Conservation (phyloP, 257 asterid species). For the Nicotiana sylvestris region DNA sequence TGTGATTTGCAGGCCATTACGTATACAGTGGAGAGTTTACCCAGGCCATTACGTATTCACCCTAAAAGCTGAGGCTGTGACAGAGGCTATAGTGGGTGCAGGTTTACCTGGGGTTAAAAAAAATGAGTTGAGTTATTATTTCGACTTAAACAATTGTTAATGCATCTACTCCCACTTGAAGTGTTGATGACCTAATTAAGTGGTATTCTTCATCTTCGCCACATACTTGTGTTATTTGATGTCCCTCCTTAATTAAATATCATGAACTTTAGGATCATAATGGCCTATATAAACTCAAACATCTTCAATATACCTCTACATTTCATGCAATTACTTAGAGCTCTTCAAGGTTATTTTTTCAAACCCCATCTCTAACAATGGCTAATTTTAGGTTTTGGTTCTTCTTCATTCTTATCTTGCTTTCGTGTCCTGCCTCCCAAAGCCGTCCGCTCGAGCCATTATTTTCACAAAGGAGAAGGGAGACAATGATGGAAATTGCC, state of each 20-base stretch:
- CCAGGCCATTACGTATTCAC: too few relatives aligned
- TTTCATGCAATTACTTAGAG: neutral
- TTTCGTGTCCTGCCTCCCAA: neutral
- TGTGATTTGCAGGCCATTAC: too few relatives aligned
- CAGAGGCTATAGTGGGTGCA: too few relatives aligned
- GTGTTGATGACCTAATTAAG: neutral
- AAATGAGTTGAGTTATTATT: neutral
- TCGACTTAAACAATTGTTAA: neutral
- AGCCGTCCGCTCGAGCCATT: neutral
- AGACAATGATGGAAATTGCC: neutral
- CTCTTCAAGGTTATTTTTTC: neutral
- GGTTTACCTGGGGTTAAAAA: too few relatives aligned
- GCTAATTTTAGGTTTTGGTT: conserved; percentile 9
- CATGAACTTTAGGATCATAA: neutral
- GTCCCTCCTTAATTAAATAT: neutral
- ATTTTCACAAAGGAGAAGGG: neutral
- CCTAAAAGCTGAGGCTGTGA: too few relatives aligned
- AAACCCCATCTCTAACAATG: neutral
- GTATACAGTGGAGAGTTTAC: too few relatives aligned
- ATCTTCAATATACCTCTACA: neutral
- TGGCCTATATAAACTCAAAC: conserved; percentile 2
- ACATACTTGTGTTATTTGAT: neutral
- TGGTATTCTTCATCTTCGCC: conserved; percentile 4
- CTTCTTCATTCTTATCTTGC: conserved; percentile 1
- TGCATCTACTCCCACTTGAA: too few relatives aligned